These are phyloP conservation scores for Pythium sp. DNA, from an alignment of 352 stramenopile genomes.

Conservation along the genomic window DNA sequence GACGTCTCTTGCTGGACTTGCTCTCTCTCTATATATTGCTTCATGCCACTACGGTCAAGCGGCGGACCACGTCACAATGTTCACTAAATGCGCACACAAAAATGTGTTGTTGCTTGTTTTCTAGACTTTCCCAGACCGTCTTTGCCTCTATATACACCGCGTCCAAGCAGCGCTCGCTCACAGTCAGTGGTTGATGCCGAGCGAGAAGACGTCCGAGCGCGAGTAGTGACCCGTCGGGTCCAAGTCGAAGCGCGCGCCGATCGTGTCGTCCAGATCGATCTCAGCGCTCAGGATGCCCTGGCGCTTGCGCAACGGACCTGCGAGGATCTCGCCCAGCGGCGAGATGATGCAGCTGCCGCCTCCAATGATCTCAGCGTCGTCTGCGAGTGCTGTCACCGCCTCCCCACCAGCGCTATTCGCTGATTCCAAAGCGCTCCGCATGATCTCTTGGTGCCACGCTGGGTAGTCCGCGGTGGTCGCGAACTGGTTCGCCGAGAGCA, in stretches of 20 bases:
- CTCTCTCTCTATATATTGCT: too few species aligned
- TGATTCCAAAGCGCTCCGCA: neutral
- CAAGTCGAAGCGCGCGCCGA: constrained; percentile 23
- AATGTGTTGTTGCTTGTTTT: too few species aligned
- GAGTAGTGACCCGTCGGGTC: constrained; percentile 24
- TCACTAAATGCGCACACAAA: too few species aligned
- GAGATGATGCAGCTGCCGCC: constrained; percentile 31
- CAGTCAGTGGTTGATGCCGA: constrained; percentile 15
- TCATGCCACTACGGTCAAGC: too few species aligned
- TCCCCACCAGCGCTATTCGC: neutral
- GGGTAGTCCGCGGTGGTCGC: constrained; percentile 22
- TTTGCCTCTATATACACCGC: too few species aligned
- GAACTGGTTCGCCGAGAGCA: constrained; percentile 31
- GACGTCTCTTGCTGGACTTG: too few species aligned
- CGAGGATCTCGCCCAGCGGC: constrained; percentile 23
- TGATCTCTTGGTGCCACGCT: constrained; percentile 19
- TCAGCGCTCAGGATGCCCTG: constrained; percentile 23
- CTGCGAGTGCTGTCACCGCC: neutral
- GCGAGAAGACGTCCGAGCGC: constrained; percentile 21
- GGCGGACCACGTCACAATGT: too few species aligned
- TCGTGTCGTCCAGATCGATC: constrained; percentile 23
- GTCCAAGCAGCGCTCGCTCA: neutral
- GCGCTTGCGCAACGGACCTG: constrained; percentile 19
- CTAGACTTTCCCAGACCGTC: too few species aligned
- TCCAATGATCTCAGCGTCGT: constrained; percentile 24